These are phyloP conservation scores for Clitocybe nebularis DNA, from an alignment of 1,284 basidiomycete species.

Conservation along the genomic window DNA sequence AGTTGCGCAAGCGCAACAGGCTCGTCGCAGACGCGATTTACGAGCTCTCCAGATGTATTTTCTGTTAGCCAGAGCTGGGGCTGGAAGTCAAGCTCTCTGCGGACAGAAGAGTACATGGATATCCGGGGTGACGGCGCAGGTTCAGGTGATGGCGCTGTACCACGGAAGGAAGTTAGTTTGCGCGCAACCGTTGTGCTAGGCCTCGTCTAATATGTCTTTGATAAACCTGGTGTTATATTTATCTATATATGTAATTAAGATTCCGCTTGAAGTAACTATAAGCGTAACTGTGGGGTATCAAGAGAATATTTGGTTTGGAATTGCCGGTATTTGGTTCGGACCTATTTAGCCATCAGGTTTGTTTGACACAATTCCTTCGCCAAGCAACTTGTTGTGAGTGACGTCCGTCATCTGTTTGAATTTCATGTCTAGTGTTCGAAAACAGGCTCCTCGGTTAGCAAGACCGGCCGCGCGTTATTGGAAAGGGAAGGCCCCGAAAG, in stretches of 20 bases:
- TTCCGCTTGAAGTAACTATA: too few species aligned
- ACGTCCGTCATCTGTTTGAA: too few species aligned
- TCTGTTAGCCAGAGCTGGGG: conserved; percentile 78
- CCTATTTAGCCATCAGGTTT: neutral
- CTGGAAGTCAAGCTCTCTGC: conserved; percentile 70
- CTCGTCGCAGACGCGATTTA: conserved; percentile 78
- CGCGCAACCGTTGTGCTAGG: conserved; percentile 74
- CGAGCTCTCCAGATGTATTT: conserved; percentile 84
- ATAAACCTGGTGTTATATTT: neutral
- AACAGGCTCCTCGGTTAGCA: conserved; percentile 67
- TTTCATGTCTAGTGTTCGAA: conserved; percentile 34
- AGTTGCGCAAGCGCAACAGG: conserved; percentile 81
- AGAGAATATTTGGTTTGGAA: too few species aligned
- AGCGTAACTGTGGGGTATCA: too few species aligned
- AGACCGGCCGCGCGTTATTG: conserved; percentile 76
- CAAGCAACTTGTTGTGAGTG: too few species aligned
- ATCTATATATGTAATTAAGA: too few species aligned
- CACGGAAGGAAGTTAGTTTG: conserved; percentile 53
- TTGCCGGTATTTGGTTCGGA: neutral
- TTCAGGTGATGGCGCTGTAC: conserved; percentile 16
- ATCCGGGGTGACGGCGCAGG: conserved; percentile 41
- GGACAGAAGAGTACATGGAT: conserved; percentile 55
- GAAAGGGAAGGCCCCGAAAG: conserved; percentile 83
- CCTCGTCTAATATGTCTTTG: conserved; percentile 45
- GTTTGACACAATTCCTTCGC: too few species aligned